Percentiles rank a stretch among this genome's conserved stretches.
Conservation (phyloP, 352 stramenopile genomes). For the Phytophthora sojae region DNA sequence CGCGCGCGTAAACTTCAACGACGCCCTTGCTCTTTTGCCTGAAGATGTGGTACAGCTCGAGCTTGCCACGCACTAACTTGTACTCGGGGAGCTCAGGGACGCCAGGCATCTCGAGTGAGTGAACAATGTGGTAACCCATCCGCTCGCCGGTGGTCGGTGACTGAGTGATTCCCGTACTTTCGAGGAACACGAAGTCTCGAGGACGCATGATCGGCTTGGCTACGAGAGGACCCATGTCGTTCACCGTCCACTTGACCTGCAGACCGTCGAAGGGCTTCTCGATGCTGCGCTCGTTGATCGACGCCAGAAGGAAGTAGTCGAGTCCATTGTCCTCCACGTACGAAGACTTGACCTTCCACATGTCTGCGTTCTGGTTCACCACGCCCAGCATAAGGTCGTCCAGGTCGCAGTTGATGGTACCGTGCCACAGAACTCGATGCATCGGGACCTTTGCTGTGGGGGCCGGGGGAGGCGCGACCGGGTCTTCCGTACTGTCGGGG, state of each 20-base stretch:
- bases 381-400: conserved; percentile 55
- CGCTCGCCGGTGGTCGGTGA: conserved; percentile 43
- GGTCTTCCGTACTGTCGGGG: conserved; percentile 17
- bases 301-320: conserved; percentile 40
- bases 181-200: conserved; percentile 55
- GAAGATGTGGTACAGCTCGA: conserved; percentile 54
- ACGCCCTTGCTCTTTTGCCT: conserved; percentile 44
- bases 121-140: conserved; percentile 57
- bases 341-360: conserved; percentile 52
- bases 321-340: conserved; percentile 52
- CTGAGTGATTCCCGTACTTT: conserved; percentile 50
- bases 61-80: conserved; percentile 51
- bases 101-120: conserved; percentile 50
- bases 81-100: conserved; percentile 37
- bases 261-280: conserved; percentile 43
- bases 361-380: conserved; percentile 41
- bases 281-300: conserved; percentile 26
- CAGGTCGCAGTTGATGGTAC: conserved; percentile 53
- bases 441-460: conserved; percentile 9
- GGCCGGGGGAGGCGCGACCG: conserved; percentile 20
- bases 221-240: conserved; percentile 42
- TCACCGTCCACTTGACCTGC: conserved; percentile 49
- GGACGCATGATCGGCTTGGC: conserved; percentile 38
- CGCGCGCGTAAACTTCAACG: conserved; percentile 52
- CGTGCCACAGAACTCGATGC: conserved; percentile 43